These are phyloP conservation scores for Pichia gijzeniarum DNA, from an alignment of 805 yeast genomes.

Conservation along the genomic window DNA sequence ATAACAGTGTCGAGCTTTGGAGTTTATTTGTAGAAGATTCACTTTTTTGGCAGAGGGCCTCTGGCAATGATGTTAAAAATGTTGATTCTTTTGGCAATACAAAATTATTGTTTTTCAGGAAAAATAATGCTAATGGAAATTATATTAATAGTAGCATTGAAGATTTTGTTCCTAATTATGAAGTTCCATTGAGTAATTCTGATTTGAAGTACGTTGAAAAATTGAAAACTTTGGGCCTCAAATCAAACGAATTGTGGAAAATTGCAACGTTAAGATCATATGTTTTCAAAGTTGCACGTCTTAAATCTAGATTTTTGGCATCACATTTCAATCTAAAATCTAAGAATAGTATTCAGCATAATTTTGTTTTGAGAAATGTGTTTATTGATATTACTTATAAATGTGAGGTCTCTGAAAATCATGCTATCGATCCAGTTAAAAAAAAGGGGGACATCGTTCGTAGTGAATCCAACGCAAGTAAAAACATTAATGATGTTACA, in stretches of 20 bases:
- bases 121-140: constrained; percentile 6
- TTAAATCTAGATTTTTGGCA: no score
- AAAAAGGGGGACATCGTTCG: background rate
- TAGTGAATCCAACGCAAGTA: background rate
- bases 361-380: constrained; percentile 43
- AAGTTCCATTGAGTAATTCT: constrained; percentile 51
- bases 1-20: constrained; percentile 64
- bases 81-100: constrained; percentile 43
- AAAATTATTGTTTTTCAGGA: constrained; percentile 31
- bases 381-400: constrained; percentile 39
- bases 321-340: no score
- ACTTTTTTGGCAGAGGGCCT: constrained; percentile 67
- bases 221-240: constrained; percentile 65
- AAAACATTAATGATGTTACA: background rate
- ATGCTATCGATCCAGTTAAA: background rate
- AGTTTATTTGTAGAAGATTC: constrained; percentile 57
- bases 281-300: constrained; percentile 49
- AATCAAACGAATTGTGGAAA: constrained; percentile 77
- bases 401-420: constrained; percentile 13
- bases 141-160: constrained; percentile 15
- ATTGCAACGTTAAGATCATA: constrained; percentile 64
- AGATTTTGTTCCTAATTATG: constrained; percentile 35
- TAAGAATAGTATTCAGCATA: constrained; percentile 9
- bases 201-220: constrained; percentile 72
- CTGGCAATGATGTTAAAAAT: constrained; percentile 11